Evolutionary conservation across 2,329 filamentous ascomycete species (phyloP), one percentile per base, ranked within the genome.

Genomic region (Fusarium tanahbumbuense): DNA sequence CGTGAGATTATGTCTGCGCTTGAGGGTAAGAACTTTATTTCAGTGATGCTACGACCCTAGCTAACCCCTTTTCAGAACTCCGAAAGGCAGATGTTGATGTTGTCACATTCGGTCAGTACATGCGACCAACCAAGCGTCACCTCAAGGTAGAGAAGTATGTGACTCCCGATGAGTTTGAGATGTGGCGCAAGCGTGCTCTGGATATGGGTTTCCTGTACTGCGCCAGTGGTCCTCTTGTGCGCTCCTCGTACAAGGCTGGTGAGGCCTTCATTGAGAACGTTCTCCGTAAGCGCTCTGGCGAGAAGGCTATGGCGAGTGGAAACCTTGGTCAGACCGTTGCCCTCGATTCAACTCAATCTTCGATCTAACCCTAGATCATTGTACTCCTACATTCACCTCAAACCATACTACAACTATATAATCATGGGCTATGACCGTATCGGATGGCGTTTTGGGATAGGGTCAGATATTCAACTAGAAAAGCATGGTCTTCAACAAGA

Each of bases 181-280:
- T 92, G 76, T 99, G 96, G 96, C 89, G 92, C 65, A 89, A 93
- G 82, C 89, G 94, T 54, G 95, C 96, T 41, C 85, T 98, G 47
- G 94, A 98, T 68, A 89, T 98, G 90, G 96, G 96, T 49, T 99
- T 99, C 86, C 82, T 99, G 73, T 99, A 98, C 83, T 97, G 94
- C 79, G 96, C 96, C 16, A 96, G 92, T 61, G 96, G 96, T 0
- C 96, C 96, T 3, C 84, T 99, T 49, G 95, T 99, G 25, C 88
- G 96, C 64, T 97, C 94, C 73, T 97, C 93, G 48, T 99, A 99
- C 84, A 99, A 99, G 85, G 96, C 96, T 4, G 96, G 96, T 40
- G 96, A 99, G 84, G 93, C 94, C 2, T 99, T 99, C 78, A 99
- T 99, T 74, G 96, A 99, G 86, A 99, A 99, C 75, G 95, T 99